A percentile compares a stretch with the other conserved stretches of the same genome.
Evolutionary conservation across 441 rosid genomes (phyloP).

Genomic region (Aleurites moluccanus): DNA sequence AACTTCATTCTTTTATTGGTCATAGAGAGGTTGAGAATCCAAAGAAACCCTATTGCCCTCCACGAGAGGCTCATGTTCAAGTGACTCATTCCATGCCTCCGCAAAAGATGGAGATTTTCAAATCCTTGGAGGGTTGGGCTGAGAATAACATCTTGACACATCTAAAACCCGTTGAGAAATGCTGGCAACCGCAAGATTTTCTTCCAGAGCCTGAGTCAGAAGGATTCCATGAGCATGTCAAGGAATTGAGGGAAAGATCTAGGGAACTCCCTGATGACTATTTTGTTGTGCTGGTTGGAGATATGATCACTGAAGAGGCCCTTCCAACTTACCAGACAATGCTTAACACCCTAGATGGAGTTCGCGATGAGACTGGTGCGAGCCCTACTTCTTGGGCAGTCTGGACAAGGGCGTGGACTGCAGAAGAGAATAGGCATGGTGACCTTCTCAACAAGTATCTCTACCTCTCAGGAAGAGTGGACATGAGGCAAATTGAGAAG

Average conservation of each 20-base stretch:
- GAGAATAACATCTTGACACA: constrained; percentile 58
- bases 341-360: constrained; percentile 83
- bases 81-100: constrained; percentile 80
- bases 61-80: constrained; percentile 59
- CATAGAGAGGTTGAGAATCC: constrained; percentile 60
- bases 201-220: constrained; percentile 77
- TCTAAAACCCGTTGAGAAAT: constrained; percentile 81
- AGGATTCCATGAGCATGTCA: constrained; percentile 77
- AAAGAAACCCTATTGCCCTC: constrained; percentile 63
- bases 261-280: constrained; percentile 82
- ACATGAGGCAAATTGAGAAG: constrained; percentile 90
- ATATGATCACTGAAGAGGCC: constrained; percentile 96
- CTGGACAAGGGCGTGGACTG: constrained; percentile 97
- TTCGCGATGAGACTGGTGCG: constrained; percentile 89
- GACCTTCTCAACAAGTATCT: constrained; percentile 86
- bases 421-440: constrained; percentile 93
- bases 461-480: constrained; percentile 82
- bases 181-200: constrained; percentile 93
- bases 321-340: constrained; percentile 90
- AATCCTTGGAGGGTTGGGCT: constrained; percentile 84
- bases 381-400: constrained; percentile 84
- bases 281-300: constrained; percentile 85
- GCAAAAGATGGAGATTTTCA: constrained; percentile 76
- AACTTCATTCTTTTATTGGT: constrained; percentile 17
- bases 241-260: constrained; percentile 68